Base-by-base conservation (phyloP, 164 flowering plant genomes). In the Sextonia rubra region DNA sequence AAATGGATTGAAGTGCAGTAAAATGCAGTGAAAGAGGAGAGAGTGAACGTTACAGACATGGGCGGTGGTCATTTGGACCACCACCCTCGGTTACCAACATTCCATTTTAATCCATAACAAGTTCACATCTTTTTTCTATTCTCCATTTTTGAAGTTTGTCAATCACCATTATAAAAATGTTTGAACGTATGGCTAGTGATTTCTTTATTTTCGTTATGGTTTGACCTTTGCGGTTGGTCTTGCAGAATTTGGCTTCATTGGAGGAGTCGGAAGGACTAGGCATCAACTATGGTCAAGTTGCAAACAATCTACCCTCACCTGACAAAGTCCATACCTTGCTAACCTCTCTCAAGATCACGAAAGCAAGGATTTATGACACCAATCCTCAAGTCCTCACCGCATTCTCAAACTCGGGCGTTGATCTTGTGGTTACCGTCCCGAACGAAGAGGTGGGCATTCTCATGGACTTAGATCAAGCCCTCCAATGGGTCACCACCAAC, bases 221-320 rank as follows among this genome's bases (percentile, higher is more conserved):
- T 56, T 7, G 27, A 47, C 47, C 29, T 47, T 9, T 32, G 17
- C 9, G 14, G 23, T 48, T 25, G 20, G 23, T 72, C 56, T 63
- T 77, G 47, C 14, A 86, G 91, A 80, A 69, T 70, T 66, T 47
- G 81, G 82, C 3, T 44, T 77, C 14, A 3, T 80, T 17, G 68
- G 4, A 76, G 80, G 82, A 78, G 91, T 79, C 3, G n/a, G 61
- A 77, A 14, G 72, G 90, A 4, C 74, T 95, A 1, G 99, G 99
- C n/a, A 89, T 95, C 79, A 95, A 95, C 81, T 95, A 95, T 64
- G 99, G 99, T 18, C 98, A 92, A 78, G 80, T 95, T 1, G 99
- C 78, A 22, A 82, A 95, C 83, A 89, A 95, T 78, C 76, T 95
- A 66, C 98, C 89, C 0, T 75, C 83, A 23, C 99, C 99, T 17